Conservation (phyloP, 805 yeast genomes). For the Cyberlindnera maritima region DNA sequence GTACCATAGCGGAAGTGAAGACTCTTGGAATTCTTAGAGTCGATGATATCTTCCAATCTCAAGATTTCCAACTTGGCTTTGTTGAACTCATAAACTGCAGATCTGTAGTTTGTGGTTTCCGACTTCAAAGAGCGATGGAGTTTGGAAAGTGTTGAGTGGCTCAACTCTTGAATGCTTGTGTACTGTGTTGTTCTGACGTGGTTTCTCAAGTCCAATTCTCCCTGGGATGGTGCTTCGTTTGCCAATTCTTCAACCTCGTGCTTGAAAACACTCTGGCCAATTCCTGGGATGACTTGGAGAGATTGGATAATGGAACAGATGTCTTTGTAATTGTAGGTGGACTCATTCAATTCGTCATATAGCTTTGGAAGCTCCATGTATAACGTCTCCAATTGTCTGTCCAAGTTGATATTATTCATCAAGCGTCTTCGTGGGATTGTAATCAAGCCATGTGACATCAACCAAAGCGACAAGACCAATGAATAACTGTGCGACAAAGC, state of each 20-base stretch:
- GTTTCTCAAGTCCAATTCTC: constrained; percentile 19
- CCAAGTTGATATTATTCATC: constrained; percentile 35
- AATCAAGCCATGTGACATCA: constrained; percentile 80
- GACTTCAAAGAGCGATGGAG: constrained; percentile 51
- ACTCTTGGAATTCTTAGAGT: constrained; percentile 35
- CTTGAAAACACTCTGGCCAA: constrained; percentile 20
- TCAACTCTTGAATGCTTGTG: constrained; percentile 26
- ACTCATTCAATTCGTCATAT: constrained; percentile 62
- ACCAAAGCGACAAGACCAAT: constrained; percentile 70
- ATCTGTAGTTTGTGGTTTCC: constrained; percentile 48
- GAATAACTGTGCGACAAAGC: constrained; percentile 79
- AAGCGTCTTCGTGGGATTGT: constrained; percentile 54
- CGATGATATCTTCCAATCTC: constrained; percentile 55
- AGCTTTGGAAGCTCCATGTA: constrained; percentile 56
- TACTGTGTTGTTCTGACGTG: constrained; percentile 26
- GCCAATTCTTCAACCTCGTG: constrained; percentile 15
- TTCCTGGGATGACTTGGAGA: constrained; percentile 31
- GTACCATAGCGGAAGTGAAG: constrained; percentile 30
- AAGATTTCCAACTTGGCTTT: constrained; percentile 46
- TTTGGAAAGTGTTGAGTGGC: constrained; percentile 43
- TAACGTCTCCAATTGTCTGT: constrained; percentile 32
- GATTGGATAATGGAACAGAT: constrained; percentile 56
- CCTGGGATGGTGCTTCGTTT: constrained; percentile 15
- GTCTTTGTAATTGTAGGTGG: constrained; percentile 60
- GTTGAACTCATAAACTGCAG: constrained; percentile 58